phyloP scores from a whole-genome alignment of 2,329 filamentous ascomycete species.

The Fusarium sp. region DNA sequence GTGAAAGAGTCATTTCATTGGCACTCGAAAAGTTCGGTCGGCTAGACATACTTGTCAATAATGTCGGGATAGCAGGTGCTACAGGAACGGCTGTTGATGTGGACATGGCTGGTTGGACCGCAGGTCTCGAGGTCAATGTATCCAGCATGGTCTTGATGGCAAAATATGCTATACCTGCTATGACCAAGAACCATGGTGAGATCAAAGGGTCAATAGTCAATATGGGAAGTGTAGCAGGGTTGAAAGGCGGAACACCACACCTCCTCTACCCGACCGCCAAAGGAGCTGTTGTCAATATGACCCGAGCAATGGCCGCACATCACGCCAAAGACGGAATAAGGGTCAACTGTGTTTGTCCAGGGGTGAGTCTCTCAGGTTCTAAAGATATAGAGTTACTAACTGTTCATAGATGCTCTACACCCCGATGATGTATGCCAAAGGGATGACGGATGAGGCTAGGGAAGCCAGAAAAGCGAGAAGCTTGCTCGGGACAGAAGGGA shows the following conservation, averaged over 20 bases:
- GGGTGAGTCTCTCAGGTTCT: constrained; percentile 12
- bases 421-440: constrained; percentile 61
- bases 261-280: constrained; percentile 65
- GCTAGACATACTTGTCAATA: constrained; percentile 76
- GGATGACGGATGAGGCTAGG: constrained; percentile 59
- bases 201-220: constrained; percentile 71
- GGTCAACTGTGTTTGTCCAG: constrained; percentile 66
- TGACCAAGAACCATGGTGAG: constrained; percentile 67
- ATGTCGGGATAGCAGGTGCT: constrained; percentile 74
- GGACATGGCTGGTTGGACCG: constrained; percentile 71
- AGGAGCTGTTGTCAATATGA: constrained; percentile 67
- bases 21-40: constrained; percentile 67
- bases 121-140: constrained; percentile 73
- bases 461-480: constrained; percentile 57
- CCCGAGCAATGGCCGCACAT: constrained; percentile 66
- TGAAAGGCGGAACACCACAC: constrained; percentile 62
- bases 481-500: constrained; percentile 60
- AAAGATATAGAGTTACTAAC: constrained; percentile 8
- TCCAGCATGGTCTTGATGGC: constrained; percentile 76
- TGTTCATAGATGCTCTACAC: constrained; percentile 61
- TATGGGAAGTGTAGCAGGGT: constrained; percentile 73
- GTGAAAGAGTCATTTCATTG: constrained; percentile 58
- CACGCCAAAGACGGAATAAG: constrained; percentile 62
- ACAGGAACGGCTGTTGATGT: constrained; percentile 72
- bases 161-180: constrained; percentile 73